These are phyloP conservation scores for Coemansia sp. DNA, from an alignment of 192 early-diverging fungal genomes.

Conservation along the genomic window DNA sequence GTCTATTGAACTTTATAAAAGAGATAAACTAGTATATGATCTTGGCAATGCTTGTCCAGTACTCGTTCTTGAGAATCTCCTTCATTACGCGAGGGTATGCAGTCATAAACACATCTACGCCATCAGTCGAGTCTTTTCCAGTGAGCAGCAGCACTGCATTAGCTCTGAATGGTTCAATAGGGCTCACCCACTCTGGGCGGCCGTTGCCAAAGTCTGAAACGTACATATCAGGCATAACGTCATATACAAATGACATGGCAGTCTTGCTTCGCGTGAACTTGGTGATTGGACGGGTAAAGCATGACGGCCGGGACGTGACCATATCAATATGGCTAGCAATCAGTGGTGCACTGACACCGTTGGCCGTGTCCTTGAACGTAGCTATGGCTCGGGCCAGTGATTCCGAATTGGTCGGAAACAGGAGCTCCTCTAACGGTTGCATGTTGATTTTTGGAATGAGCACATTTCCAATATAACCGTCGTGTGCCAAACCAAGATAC, in stretches of 20 bases:
- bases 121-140: constrained; percentile 22
- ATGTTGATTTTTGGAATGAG: constrained; percentile 32
- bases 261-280: constrained; percentile 20
- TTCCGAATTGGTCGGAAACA: constrained; percentile 21
- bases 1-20: background rate
- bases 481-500: constrained; percentile 6
- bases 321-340: constrained; percentile 33
- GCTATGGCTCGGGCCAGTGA: constrained; percentile 19
- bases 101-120: constrained; percentile 46
- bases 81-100: constrained; percentile 40
- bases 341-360: constrained; percentile 14
- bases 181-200: constrained; percentile 43
- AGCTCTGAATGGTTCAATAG: constrained; percentile 41
- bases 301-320: constrained; percentile 25
- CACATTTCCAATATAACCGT: constrained; percentile 32
- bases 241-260: constrained; percentile 41
- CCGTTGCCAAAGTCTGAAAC: constrained; percentile 40
- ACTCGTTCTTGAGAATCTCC: constrained; percentile 41
- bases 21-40: constrained; percentile 26
- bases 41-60: constrained; percentile 29
- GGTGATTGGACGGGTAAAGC: constrained; percentile 38
- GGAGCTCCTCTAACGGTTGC: constrained; percentile 14
- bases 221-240: constrained; percentile 48
- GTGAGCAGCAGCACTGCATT: constrained; percentile 39
- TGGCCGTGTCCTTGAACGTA: constrained; percentile 12